A percentile compares a stretch with the other conserved stretches of the same genome.
Evolutionary conservation across 2,329 filamentous ascomycete species (phyloP).

Genomic region (Diaporthe longicolla): DNA sequence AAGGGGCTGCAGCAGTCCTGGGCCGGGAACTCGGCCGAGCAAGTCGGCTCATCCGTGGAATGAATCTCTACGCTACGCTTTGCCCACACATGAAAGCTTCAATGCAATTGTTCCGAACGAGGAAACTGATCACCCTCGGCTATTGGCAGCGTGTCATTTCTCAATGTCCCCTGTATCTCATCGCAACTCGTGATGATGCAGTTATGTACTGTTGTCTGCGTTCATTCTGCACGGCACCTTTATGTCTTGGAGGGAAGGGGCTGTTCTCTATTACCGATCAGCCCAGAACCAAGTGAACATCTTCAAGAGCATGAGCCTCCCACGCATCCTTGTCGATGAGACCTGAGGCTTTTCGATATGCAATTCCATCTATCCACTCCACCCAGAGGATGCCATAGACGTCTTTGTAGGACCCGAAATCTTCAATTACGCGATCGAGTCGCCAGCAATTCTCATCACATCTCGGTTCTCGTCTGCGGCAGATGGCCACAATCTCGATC

Average conservation of each 20-base stretch:
- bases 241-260: accelerated
- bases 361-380: background rate
- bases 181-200: too few species aligned
- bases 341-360: background rate
- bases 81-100: too few species aligned
- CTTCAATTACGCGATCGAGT: background rate
- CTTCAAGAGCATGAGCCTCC: background rate
- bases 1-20: too few species aligned
- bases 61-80: too few species aligned
- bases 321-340: background rate
- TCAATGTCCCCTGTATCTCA: too few species aligned
- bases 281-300: background rate
- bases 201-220: too few species aligned
- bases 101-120: too few species aligned
- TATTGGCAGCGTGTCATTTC: too few species aligned
- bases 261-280: background rate
- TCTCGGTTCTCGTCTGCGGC: background rate
- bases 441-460: background rate
- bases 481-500: slow-evolving; percentile 1
- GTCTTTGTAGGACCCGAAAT: background rate
- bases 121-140: too few species aligned
- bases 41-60: too few species aligned
- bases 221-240: too few species aligned
- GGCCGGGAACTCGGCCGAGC: too few species aligned
- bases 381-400: background rate